Percentiles rank a stretch among this genome's conserved stretches.
These are phyloP conservation scores for Blastomyces gilchristii DNA, from an alignment of 2,329 filamentous ascomycete genomes.

Conservation along the genomic window DNA sequence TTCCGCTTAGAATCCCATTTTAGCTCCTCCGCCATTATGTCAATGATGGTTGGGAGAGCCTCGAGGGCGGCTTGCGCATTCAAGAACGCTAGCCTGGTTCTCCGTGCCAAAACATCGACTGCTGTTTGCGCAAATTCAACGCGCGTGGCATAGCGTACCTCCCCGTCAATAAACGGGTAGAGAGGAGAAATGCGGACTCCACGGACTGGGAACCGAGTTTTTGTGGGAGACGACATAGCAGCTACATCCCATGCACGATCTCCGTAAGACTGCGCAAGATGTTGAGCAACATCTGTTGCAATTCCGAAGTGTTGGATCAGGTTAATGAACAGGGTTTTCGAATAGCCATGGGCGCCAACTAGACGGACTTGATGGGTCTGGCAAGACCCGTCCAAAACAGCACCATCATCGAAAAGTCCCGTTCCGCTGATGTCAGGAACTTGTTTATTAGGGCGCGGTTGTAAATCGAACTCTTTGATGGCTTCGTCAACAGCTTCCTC, in stretches of 20 bases:
- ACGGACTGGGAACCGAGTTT: slow-evolving; percentile 69
- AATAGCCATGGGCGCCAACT: slow-evolving; percentile 76
- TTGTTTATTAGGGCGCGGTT: slow-evolving; percentile 46
- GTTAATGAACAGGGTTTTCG: slow-evolving; percentile 87
- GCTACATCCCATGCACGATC: slow-evolving; percentile 89
- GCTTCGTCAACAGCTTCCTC: slow-evolving; percentile 80
- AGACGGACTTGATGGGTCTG: slow-evolving; percentile 76
- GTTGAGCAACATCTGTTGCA: slow-evolving; percentile 84
- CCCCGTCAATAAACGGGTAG: slow-evolving; percentile 86
- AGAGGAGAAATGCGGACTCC: slow-evolving; percentile 68
- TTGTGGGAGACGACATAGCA: slow-evolving; percentile 64
- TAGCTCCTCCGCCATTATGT: slow-evolving; percentile 74
- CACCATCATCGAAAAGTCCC: slow-evolving; percentile 59
- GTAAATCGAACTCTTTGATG: slow-evolving; percentile 56
- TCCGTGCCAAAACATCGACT: slow-evolving; percentile 74
- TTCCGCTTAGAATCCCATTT: slow-evolving; percentile 55
- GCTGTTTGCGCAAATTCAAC: slow-evolving; percentile 90
- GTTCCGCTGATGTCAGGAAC: slow-evolving; percentile 60
- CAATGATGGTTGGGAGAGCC: slow-evolving; percentile 72
- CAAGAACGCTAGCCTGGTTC: slow-evolving; percentile 77
- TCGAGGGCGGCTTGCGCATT: slow-evolving; percentile 87
- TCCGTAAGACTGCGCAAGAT: slow-evolving; percentile 78
- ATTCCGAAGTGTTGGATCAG: slow-evolving; percentile 87
- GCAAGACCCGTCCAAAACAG: slow-evolving; percentile 61
- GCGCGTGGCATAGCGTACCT: slow-evolving; percentile 75